Conservation (phyloP, 2,329 filamentous ascomycete species). For the Clonostachys solani region DNA sequence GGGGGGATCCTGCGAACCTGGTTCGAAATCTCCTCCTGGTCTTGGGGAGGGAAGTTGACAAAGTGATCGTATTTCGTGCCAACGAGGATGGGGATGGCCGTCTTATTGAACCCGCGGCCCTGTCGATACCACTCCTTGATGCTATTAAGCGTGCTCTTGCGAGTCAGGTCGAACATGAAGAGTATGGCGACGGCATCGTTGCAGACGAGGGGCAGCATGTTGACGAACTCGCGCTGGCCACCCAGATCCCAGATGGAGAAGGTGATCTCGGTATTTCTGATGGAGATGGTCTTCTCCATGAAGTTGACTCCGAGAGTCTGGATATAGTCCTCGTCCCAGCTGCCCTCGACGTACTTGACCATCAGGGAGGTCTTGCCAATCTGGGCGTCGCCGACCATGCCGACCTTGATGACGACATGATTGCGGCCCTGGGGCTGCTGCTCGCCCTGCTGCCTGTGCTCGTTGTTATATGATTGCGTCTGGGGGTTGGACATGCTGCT, state of each 20-base stretch:
- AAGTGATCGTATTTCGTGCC: conserved; percentile 99
- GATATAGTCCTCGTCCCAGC: conserved; percentile 99
- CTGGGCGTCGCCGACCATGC: conserved; percentile 98
- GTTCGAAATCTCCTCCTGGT: conserved; percentile 97
- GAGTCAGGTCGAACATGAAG: conserved; percentile 98
- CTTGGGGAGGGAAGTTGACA: conserved; percentile 95
- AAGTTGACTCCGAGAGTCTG: conserved; percentile 98
- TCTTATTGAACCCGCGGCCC: conserved; percentile 98
- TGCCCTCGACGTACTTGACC: conserved; percentile 99
- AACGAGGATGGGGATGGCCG: conserved; percentile 95
- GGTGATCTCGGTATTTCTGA: conserved; percentile 98
- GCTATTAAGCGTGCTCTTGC: conserved; percentile 97
- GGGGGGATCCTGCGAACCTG: conserved; percentile 53
- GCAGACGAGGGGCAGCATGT: conserved; percentile 98
- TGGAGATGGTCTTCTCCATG: conserved; percentile 99
- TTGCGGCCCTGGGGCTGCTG: conserved; percentile 58
- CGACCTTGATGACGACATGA: conserved; percentile 96
- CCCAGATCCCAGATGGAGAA: conserved; percentile 99
- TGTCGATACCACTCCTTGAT: conserved; percentile 99
- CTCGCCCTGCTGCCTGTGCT: conserved; percentile 16
- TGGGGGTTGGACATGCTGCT: conserved; percentile 10
- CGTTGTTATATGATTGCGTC: background rate
- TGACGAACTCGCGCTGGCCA: conserved; percentile 97
- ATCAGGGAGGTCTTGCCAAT: conserved; percentile 99
- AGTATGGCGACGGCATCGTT: conserved; percentile 98